A percentile compares a stretch with the other conserved stretches of the same genome.
Conservation (phyloP, 2,329 filamentous ascomycete species). For the Xylaria sp. region DNA sequence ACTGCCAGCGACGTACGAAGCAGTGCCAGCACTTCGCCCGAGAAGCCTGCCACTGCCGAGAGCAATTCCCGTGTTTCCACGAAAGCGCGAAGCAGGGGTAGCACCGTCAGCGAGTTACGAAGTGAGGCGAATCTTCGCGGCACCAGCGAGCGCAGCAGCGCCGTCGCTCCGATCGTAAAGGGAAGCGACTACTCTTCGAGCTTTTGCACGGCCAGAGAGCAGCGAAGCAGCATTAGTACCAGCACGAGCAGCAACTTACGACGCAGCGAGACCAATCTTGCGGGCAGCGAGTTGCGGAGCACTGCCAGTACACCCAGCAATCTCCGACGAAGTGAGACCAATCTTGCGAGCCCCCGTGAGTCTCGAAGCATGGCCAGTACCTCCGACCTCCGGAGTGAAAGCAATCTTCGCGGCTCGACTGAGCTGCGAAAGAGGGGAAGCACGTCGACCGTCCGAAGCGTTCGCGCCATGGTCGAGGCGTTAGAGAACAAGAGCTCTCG, state of each 20-base stretch:
- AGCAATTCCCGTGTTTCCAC: not conserved
- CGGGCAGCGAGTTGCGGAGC: not conserved
- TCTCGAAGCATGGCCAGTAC: too few species aligned
- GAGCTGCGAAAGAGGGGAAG: slow-evolving; percentile 4
- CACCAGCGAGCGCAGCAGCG: not conserved
- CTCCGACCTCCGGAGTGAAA: slow-evolving; percentile 8
- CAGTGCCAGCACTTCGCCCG: not conserved
- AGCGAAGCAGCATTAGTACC: not conserved
- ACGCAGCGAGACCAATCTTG: not conserved
- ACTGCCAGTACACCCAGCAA: not conserved
- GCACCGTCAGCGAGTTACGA: not conserved
- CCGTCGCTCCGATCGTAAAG: not conserved
- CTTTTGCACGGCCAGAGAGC: not conserved
- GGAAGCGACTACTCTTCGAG: too few species aligned
- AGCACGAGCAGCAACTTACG: not conserved
- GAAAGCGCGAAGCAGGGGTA: not conserved
- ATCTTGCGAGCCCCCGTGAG: too few species aligned
- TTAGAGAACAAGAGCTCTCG: slow-evolving; percentile 46
- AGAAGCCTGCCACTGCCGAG: not conserved
- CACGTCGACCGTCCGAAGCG: slow-evolving; percentile 40
- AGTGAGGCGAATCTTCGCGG: not conserved
- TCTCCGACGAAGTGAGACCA: too few species aligned
- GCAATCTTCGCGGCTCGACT: slow-evolving; percentile 10
- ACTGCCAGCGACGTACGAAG: not conserved
- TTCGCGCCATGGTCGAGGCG: slow-evolving; percentile 52